phyloP scores from a whole-genome alignment of 495 filamentous ascomycete species.

The Annulohypoxylon stygium region DNA sequence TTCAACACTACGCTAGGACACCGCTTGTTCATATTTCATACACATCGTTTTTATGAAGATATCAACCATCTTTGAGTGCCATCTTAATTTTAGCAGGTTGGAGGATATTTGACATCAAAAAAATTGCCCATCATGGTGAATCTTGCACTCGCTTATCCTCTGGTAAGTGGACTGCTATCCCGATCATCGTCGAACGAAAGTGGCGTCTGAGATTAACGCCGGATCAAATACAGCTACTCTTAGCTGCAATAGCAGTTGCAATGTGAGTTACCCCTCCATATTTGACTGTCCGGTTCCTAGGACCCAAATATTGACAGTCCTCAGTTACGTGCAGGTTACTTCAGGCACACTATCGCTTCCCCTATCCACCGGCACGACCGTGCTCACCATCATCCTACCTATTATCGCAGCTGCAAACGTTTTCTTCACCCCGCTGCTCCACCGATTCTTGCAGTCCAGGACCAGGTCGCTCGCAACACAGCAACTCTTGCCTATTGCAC shows the following conservation, averaged over 20 bases:
- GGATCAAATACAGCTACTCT: constrained; percentile 30
- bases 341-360: constrained; percentile 64
- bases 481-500: constrained; percentile 53
- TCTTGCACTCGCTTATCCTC: constrained; percentile 13
- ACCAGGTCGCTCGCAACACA: constrained; percentile 45
- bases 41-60: background rate
- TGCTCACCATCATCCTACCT: constrained; percentile 66
- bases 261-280: constrained; percentile 28
- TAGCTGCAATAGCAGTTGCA: constrained; percentile 24
- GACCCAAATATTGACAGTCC: constrained; percentile 2
- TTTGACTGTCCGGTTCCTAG: background rate
- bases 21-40: no score
- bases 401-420: constrained; percentile 62
- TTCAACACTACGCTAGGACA: no score
- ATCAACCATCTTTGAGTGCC: background rate
- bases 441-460: constrained; percentile 9
- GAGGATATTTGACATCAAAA: background rate
- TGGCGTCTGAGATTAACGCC: constrained; percentile 2
- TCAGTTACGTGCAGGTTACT: constrained; percentile 65
- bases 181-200: background rate
- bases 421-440: constrained; percentile 42
- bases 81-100: background rate
- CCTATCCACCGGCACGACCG: constrained; percentile 60
- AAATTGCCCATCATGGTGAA: constrained; percentile 20
- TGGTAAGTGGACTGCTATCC: constrained; percentile 17